Evolutionary conservation across 208 protist genomes (phyloP).

Genomic region (Acanthamoeba rhysodes): DNA sequence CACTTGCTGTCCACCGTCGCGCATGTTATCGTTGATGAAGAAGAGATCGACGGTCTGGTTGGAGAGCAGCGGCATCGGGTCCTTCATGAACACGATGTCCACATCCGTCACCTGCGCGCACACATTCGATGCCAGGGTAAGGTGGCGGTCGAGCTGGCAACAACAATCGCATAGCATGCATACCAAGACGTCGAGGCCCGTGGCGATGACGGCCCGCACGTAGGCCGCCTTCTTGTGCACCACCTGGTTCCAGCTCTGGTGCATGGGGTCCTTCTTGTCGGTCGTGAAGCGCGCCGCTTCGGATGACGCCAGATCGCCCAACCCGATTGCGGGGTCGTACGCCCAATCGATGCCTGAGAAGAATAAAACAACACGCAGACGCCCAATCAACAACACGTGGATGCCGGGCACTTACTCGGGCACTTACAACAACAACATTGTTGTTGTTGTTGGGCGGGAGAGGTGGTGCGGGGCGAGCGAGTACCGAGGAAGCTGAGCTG

Average conservation of each 20-base stretch:
- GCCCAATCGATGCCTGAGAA: background rate
- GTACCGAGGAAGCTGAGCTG: slow-evolving; percentile 51
- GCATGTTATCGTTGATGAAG: slow-evolving; percentile 10
- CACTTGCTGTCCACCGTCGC: background rate
- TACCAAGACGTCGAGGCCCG: slow-evolving; percentile 53
- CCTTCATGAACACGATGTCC: slow-evolving; percentile 40
- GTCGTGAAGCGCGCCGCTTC: background rate
- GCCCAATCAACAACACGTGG: background rate
- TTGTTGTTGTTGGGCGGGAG: no score
- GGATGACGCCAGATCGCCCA: background rate
- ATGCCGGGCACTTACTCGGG: no score
- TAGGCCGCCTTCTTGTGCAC: slow-evolving; percentile 52
- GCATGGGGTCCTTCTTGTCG: slow-evolving; percentile 24
- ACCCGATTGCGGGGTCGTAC: slow-evolving; percentile 15
- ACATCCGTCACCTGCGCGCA: slow-evolving; percentile 44
- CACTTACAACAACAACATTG: no score
- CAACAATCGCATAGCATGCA: no score
- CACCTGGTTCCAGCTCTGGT: background rate
- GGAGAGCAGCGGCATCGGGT: background rate
- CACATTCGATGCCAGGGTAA: no score
- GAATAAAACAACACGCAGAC: background rate
- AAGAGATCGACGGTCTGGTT: slow-evolving; percentile 7
- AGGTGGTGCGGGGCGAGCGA: background rate
- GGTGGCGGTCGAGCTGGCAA: no score
- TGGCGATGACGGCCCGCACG: background rate